Conservation (phyloP, 345 rosid genomes). For the Hypericum androsaemum region DNA sequence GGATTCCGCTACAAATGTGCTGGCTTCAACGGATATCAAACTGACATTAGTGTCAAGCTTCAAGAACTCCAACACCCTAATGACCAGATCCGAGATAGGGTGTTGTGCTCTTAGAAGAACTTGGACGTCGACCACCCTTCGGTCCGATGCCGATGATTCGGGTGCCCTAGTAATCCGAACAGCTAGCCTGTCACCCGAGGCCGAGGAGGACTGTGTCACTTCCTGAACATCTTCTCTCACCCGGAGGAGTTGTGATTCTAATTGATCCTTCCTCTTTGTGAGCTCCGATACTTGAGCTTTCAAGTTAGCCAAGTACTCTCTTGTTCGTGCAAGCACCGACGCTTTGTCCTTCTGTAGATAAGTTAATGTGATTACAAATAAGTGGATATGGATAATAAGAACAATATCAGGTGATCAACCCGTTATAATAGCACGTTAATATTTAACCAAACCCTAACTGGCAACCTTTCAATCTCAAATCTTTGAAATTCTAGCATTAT, state of each 20-base stretch:
- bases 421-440: background rate
- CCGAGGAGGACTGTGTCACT: background rate
- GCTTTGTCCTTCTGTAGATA: slow-evolving; percentile 58
- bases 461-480: no score
- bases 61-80: slow-evolving; percentile 56
- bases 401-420: background rate
- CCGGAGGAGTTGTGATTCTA: slow-evolving; percentile 35
- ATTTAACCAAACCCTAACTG: no score
- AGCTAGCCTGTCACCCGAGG: slow-evolving; percentile 20
- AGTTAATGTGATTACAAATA: background rate
- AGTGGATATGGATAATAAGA: background rate
- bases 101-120: slow-evolving; percentile 39
- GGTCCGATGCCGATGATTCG: slow-evolving; percentile 32
- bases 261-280: slow-evolving; percentile 24
- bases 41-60: slow-evolving; percentile 37
- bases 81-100: slow-evolving; percentile 24
- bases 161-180: slow-evolving; percentile 24
- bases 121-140: slow-evolving; percentile 29
- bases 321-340: slow-evolving; percentile 45
- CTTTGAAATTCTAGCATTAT: no score
- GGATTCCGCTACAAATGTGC: slow-evolving; percentile 18
- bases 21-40: slow-evolving; percentile 46
- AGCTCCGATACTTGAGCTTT: slow-evolving; percentile 48
- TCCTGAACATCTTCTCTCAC: slow-evolving; percentile 14
- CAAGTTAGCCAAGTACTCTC: slow-evolving; percentile 43